Conservation (phyloP, 257 asterid species). For the Lycium ferocissimum region DNA sequence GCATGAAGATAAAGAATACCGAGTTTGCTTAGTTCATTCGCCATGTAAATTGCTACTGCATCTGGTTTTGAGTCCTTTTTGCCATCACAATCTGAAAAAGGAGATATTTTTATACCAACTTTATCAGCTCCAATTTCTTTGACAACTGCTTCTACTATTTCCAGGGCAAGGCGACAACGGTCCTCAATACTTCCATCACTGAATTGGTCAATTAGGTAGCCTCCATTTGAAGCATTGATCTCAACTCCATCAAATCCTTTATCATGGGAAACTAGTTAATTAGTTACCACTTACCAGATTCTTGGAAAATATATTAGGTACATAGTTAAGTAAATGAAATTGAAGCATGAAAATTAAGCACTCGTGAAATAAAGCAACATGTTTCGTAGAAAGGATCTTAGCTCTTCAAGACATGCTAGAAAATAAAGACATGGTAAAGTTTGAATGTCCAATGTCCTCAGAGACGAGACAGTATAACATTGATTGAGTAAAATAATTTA, state of each 20-base stretch:
- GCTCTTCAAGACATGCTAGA: too few species aligned
- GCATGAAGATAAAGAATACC: conserved; percentile 53
- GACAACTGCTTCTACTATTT: conserved; percentile 66
- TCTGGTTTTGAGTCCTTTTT: conserved; percentile 54
- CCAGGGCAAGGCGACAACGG: conserved; percentile 67
- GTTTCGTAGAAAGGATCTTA: too few species aligned
- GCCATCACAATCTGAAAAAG: conserved; percentile 77
- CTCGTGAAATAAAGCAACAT: too few species aligned
- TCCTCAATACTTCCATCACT: conserved; percentile 64
- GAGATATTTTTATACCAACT: conserved; percentile 81
- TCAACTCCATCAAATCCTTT: conserved; percentile 86
- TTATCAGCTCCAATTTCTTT: conserved; percentile 75
- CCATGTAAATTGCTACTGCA: conserved; percentile 60
- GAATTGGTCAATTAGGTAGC: conserved; percentile 92
- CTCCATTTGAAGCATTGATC: conserved; percentile 76
- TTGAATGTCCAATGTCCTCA: too few species aligned
- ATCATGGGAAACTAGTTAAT: neutral
- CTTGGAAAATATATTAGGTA: too few species aligned
- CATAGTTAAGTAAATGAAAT: too few species aligned
- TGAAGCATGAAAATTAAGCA: too few species aligned
- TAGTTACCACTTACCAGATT: neutral
- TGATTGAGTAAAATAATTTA: neutral
- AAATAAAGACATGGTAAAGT: too few species aligned
- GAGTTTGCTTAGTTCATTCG: conserved; percentile 35
- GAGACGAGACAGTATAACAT: too few species aligned